Base-by-base conservation (phyloP, 805 yeast genomes). In the Wickerhamomyces strasburgensis region DNA sequence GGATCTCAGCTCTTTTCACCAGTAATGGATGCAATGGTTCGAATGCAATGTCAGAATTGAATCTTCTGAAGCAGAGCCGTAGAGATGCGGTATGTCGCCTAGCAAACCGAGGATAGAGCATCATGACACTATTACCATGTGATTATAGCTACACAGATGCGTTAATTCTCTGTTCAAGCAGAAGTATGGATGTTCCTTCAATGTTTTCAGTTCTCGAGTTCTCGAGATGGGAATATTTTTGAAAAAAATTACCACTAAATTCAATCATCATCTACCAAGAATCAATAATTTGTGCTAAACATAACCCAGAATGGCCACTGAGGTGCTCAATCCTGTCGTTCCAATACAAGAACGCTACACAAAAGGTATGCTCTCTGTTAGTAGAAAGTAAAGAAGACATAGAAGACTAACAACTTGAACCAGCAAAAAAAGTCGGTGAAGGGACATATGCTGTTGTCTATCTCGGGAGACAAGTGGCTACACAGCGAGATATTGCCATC, bases 391-490 rank as follows among this genome's bases (percentile, higher is more conserved):
- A n/a, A n/a, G n/a, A n/a, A n/a, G n/a, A n/a, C n/a, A n/a, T n/a
- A n/a, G n/a, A 13, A 14, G 2, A 21, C 25, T 21, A 21, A 21
- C n/a, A 21, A 7, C 25, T 3, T 6, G 5, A 9, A 3, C 8
- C n/a, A 54, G 96, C 88, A 39, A 78, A 75, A 47, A 89, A 88
- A 56, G 97, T 93, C 19, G 99, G 99, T 56, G 99, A 93, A 64
- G 99, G 99, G 62, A 93, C 99, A 0, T 93, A 90, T 65, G 99
- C 99, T 32, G 95, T 89, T 38, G 99, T 93, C 5, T 87, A 80
- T 52, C 68, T 89, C 13, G 98, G 98, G 2, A 76, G 70, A 28
- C 83, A 83, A 54, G 48, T 67, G 10, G 67, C 62, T 33, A 71
- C 76, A 19, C 62, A 58, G 5, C 61, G 89, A 37, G 68, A 70